phyloP scores from a whole-genome alignment of 495 filamentous ascomycete genomes.

The Penicillium diatomitis region DNA sequence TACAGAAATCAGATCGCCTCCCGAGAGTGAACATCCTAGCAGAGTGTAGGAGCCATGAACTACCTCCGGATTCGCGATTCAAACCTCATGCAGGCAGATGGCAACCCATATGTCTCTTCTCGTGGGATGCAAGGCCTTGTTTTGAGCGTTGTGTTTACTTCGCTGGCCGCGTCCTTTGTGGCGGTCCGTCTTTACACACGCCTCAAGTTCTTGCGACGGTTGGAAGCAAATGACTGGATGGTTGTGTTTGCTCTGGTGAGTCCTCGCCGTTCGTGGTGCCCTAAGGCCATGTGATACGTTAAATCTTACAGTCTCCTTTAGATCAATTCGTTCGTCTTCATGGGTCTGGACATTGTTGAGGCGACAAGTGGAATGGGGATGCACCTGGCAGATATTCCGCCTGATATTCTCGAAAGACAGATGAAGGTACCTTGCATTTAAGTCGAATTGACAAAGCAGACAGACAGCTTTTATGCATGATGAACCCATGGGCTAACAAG shows the following conservation, averaged over 20 bases:
- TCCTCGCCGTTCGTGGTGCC: not conserved
- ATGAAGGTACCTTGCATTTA: slow-evolving; percentile 23
- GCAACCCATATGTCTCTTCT: slow-evolving; percentile 13
- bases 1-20: no score
- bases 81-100: slow-evolving; percentile 10
- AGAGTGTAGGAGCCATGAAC: slow-evolving; percentile 8
- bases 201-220: slow-evolving; percentile 21
- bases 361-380: slow-evolving; percentile 33
- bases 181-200: slow-evolving; percentile 31
- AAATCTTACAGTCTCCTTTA: not conserved
- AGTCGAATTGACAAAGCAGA: no score
- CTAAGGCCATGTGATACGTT: not conserved
- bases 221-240: slow-evolving; percentile 39
- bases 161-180: slow-evolving; percentile 27
- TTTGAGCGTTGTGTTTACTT: slow-evolving; percentile 30
- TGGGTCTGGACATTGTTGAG: slow-evolving; percentile 32
- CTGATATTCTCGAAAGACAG: slow-evolving; percentile 22
- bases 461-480: no score
- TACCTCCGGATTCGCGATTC: slow-evolving; percentile 6
- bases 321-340: slow-evolving; percentile 32
- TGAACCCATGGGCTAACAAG: not conserved
- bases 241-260: slow-evolving; percentile 31
- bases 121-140: slow-evolving; percentile 22
- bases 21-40: no score
- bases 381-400: slow-evolving; percentile 29